Evolutionary conservation across 805 yeast species (phyloP), one percentile per base, ranked within the genome.

Genomic region (Wickerhamomyces xylosicus): DNA sequence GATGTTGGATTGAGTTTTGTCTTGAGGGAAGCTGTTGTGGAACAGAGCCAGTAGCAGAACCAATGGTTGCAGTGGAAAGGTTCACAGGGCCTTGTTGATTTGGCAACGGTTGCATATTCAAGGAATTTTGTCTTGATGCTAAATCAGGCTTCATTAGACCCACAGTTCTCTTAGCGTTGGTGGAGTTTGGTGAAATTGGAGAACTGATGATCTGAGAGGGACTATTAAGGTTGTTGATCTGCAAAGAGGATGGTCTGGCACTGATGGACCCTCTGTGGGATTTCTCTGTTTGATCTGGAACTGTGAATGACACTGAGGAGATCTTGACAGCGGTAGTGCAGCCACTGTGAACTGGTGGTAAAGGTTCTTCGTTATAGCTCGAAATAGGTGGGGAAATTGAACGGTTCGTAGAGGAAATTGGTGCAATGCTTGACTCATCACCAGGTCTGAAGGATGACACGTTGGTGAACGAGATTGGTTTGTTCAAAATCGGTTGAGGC

Each of bases 251-350:
- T 1, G 79, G 75, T 44, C 71, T 61, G 1, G 75, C 69, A 34
- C 75, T 67, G 37, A 74, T 73, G 2, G 79, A 74, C n/a, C 77
- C 76, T 41, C 81, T 57, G 46, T 74, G 76, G 1, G 63, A 54
- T 44, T 69, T 70, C 19, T 64, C 67, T 19, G 55, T 53, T 7
- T 47, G 56, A 10, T 66, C 56, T 1, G 72, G 69, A 16, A 68
- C 71, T 17, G 70, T 71, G 47, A 72, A 72, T 3, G 76, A 71
- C 10, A 72, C 64, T 4, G 62, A 34, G 1, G 50, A 41, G 11
- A 33, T 37, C 31, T 41, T 41, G 8, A 27, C 44, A 10, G 14
- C 14, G 14, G 29, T 4, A 5, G 31, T 6, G 28, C 11, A 22
- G 28, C 19, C 19, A 11, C 9, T 31, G 33, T 31, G 11, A 5